These are phyloP conservation scores for Phyllosticta citriasiana DNA, from an alignment of 2,329 filamentous ascomycete genomes.

Conservation along the genomic window DNA sequence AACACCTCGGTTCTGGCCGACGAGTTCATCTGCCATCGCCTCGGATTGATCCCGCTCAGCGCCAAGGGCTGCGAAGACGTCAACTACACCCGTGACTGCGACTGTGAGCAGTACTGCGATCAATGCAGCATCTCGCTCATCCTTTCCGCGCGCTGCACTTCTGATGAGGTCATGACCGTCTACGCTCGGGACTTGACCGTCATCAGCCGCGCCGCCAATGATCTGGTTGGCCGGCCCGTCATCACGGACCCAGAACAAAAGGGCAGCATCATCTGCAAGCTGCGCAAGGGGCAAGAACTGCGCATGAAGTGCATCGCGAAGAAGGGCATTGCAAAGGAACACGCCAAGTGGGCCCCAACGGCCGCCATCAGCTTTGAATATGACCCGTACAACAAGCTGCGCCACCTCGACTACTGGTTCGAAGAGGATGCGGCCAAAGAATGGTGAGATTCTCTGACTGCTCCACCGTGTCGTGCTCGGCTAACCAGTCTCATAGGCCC, in stretches of 20 bases:
- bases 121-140: conserved; percentile 78
- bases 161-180: conserved; percentile 83
- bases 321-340: conserved; percentile 98
- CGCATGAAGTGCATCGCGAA: conserved; percentile 88
- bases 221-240: conserved; percentile 68
- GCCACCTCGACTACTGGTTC: conserved; percentile 90
- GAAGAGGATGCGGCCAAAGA: conserved; percentile 73
- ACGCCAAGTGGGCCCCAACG: conserved; percentile 94
- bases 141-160: conserved; percentile 75
- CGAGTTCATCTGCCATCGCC: conserved; percentile 87
- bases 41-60: conserved; percentile 81
- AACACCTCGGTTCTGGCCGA: conserved; percentile 96
- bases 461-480: not conserved
- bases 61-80: conserved; percentile 74
- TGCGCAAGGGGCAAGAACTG: conserved; percentile 81
- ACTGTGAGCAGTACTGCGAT: conserved; percentile 92
- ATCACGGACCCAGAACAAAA: conserved; percentile 73
- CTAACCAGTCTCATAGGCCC: conserved; percentile 46
- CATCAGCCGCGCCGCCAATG: conserved; percentile 58
- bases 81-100: conserved; percentile 85
- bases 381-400: conserved; percentile 91
- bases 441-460: conserved; percentile 52
- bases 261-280: conserved; percentile 80
- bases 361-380: conserved; percentile 95
- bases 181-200: conserved; percentile 84